phyloP scores from a whole-genome alignment of 2,329 filamentous ascomycete species.

The Aciculosporium take region DNA sequence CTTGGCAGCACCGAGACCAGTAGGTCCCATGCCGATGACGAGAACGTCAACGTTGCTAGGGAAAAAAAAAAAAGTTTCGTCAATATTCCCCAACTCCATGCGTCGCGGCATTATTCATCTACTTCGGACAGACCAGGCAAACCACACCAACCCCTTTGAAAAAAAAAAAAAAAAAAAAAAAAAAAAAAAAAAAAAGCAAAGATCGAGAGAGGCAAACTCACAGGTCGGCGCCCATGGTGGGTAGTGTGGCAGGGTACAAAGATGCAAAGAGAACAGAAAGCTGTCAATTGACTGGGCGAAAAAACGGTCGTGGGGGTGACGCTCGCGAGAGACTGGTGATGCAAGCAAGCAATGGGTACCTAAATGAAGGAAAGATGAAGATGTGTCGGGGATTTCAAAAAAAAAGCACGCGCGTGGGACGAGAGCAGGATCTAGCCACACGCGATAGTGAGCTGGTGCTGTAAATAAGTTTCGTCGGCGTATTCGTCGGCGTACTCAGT shows the following conservation, averaged over 20 bases:
- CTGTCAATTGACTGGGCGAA: background rate
- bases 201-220: constrained; percentile 14
- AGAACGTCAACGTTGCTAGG: constrained; percentile 84
- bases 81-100: constrained; percentile 8
- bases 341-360: background rate
- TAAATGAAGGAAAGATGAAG: constrained; percentile 1
- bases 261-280: background rate
- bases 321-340: constrained; percentile 7
- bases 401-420: constrained; percentile 10
- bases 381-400: constrained; percentile 3
- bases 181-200: too few relatives aligned
- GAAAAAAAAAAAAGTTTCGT: background rate
- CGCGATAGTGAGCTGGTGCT: constrained; percentile 15
- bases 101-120: background rate
- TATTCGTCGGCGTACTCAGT: too few relatives aligned
- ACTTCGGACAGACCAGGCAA: too few relatives aligned
- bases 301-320: constrained; percentile 6
- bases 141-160: too few relatives aligned
- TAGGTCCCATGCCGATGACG: constrained; percentile 94
- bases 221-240: constrained; percentile 27
- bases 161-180: too few relatives aligned
- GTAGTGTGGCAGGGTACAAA: constrained; percentile 10
- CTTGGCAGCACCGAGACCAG: constrained; percentile 94
- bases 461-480: constrained; percentile 12
- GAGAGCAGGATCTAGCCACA: constrained; percentile 13